Evolutionary conservation across 192 early-diverging fungal genomes (phyloP).

Genomic region (Backusella macrospora): DNA sequence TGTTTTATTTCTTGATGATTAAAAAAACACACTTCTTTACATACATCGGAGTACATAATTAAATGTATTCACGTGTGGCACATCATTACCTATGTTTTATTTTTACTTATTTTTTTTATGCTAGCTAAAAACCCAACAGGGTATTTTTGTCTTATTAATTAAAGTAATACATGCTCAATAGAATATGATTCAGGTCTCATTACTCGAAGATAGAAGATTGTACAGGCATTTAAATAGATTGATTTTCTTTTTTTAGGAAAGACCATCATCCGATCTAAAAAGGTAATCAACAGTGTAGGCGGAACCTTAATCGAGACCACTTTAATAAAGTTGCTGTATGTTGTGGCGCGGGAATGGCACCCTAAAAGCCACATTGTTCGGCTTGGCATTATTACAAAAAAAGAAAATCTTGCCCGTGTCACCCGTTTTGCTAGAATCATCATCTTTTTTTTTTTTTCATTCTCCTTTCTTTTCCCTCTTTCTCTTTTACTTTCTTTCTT

Average conservation of each 20-base stretch:
- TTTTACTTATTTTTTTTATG: neutral
- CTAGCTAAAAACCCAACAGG: too few species aligned
- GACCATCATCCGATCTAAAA: neutral
- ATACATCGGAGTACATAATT: neutral
- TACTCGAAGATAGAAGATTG: neutral
- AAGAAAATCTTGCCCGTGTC: slow-evolving; percentile 28
- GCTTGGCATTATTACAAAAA: slow-evolving; percentile 31
- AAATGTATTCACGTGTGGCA: neutral
- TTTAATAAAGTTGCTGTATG: slow-evolving; percentile 3
- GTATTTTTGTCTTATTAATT: too few species aligned
- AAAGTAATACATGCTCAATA: too few species aligned
- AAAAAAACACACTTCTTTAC: neutral
- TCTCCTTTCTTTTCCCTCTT: neutral
- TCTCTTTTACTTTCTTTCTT: neutral
- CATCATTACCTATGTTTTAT: neutral
- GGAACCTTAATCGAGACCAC: neutral
- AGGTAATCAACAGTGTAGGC: neutral
- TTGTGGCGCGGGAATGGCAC: slow-evolving; percentile 22
- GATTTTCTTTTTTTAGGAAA: neutral
- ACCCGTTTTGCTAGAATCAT: slow-evolving; percentile 3
- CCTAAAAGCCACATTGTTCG: slow-evolving; percentile 24
- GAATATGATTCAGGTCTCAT: neutral
- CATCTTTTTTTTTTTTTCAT: neutral
- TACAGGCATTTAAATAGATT: neutral
- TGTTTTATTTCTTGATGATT: neutral